Conservation (phyloP, 1,284 basidiomycete genomes). For the Tylopilus orsonianus region DNA sequence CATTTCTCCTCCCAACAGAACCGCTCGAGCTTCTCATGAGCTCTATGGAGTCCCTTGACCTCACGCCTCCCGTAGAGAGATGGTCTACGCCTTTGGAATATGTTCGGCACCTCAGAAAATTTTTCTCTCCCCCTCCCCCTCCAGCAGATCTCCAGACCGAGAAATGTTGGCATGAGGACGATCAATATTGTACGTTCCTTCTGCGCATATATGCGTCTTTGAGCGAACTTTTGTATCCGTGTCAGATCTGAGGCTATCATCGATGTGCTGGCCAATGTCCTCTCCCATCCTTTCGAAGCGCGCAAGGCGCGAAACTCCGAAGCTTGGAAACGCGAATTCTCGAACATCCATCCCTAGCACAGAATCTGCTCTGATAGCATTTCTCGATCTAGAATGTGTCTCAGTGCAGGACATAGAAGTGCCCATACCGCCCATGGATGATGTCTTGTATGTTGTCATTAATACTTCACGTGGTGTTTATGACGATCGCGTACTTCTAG, state of each 20-base stretch:
- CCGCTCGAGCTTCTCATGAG: slow-evolving; percentile 45
- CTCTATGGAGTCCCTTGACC: slow-evolving; percentile 33
- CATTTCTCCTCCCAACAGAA: slow-evolving; percentile 49
- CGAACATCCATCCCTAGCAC: slow-evolving; percentile 30
- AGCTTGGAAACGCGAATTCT: slow-evolving; percentile 23
- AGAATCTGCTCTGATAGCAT: slow-evolving; percentile 18
- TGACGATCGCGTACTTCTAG: slow-evolving; percentile 23
- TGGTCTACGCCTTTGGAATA: slow-evolving; percentile 40
- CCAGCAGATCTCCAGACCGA: slow-evolving; percentile 35
- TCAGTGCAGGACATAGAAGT: slow-evolving; percentile 25
- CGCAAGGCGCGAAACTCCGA: slow-evolving; percentile 40
- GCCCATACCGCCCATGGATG: slow-evolving; percentile 28
- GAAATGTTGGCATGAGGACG: slow-evolving; percentile 35
- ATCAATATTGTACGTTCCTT: slow-evolving; percentile 33
- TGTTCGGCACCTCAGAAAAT: slow-evolving; percentile 39
- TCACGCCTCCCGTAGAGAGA: slow-evolving; percentile 46
- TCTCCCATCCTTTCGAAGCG: slow-evolving; percentile 42
- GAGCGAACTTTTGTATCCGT: slow-evolving; percentile 16
- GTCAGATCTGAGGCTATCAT: slow-evolving; percentile 25
- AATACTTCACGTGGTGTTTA: not conserved
- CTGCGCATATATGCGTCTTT: slow-evolving; percentile 11
- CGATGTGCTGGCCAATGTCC: slow-evolving; percentile 34
- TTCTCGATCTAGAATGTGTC: slow-evolving; percentile 18
- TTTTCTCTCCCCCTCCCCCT: slow-evolving; percentile 15
- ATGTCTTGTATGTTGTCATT: slow-evolving; percentile 32